Base-by-base conservation (phyloP, 2,329 filamentous ascomycete species). In the Sporothrix brasiliensis region DNA sequence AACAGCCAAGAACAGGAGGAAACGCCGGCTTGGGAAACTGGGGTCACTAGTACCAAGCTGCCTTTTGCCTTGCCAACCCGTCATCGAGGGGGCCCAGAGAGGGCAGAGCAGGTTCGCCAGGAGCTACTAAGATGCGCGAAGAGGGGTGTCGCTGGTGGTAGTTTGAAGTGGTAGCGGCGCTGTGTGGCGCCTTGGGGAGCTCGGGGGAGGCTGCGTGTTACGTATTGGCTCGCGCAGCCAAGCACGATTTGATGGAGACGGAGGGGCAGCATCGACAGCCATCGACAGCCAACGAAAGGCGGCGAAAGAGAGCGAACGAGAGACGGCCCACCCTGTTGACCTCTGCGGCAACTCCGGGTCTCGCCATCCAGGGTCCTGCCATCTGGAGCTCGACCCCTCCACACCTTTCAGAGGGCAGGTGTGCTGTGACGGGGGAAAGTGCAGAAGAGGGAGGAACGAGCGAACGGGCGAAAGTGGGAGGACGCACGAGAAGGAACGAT, bases 151-250 rank as follows among this genome's bases (percentile, higher is more conserved):
- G 61, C 44, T 30, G 44, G 60, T 16, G 10, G n/a, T 24, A 16
- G 60, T 13, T 27, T 5, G 58, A 10, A 14, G n/a, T 63, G 39
- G 21, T 7, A 14, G 52, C 6, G 21, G 41, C 41, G 60, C 41
- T n/a, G 41, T n/a, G 41, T 16, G 41, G 41, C 41, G 41, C 11
- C 41, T 2, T 44, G 16, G n/a, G 34, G 49, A 67, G 60, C 61
- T 52, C 21, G 44, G 41, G 47, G 34, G 61, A 49, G 14, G 6
- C 27, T 34, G 61, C 24, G 61, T n/a, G 47, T 66, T 66, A 66
- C 63, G 63, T 66, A 66, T 50, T 65, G 61, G 58, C 16, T 27
- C n/a, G 47, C 39, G 61, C 61, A 21, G 61, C 61, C 47, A 65
- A 49, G 61, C 44, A 50, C 44, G 61, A 13, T 30, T 49, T 34